Percentiles rank a stretch among this genome's conserved stretches.
Evolutionary conservation across 2,329 filamentous ascomycete genomes (phyloP).

Genomic region (Dendryphion nanum): DNA sequence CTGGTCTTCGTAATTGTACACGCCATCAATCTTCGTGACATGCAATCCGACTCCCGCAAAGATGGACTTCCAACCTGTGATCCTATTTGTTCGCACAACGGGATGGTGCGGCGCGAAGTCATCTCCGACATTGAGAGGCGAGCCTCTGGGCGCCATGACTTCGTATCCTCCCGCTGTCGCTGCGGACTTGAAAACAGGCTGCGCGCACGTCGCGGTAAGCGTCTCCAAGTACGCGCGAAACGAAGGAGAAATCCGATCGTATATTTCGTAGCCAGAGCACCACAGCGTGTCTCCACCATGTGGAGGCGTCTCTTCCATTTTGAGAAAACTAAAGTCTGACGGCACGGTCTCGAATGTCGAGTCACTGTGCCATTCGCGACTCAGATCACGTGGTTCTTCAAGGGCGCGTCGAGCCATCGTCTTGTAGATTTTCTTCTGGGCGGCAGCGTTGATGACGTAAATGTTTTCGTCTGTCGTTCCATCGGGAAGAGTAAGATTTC

Average conservation of each 20-base stretch:
- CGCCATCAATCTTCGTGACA: conserved; percentile 38
- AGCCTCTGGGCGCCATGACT: conserved; percentile 18
- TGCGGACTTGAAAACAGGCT: conserved; percentile 18
- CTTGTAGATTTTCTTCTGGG: conserved; percentile 39
- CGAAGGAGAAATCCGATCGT: conserved; percentile 24
- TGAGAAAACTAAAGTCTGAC: conserved; percentile 16
- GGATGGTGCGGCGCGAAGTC: conserved; percentile 23
- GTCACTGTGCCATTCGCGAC: conserved; percentile 56
- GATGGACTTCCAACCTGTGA: conserved; percentile 37
- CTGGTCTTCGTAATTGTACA: conserved; percentile 36
- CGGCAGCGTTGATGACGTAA: conserved; percentile 57
- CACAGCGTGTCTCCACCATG: conserved; percentile 43
- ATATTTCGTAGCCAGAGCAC: conserved; percentile 44
- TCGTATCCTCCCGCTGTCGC: conserved; percentile 9
- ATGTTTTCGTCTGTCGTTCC: conserved; percentile 19
- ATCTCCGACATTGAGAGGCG: conserved; percentile 20
- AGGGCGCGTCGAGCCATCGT: conserved; percentile 26
- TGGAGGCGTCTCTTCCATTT: conserved; percentile 17
- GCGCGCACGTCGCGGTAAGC: conserved; percentile 23
- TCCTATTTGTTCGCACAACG: conserved; percentile 29
- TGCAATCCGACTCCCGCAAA: conserved; percentile 28
- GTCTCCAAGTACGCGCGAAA: conserved; percentile 21
- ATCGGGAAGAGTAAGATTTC: conserved; percentile 15
- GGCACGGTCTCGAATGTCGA: conserved; percentile 65
- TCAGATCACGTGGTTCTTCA: conserved; percentile 14